Evolutionary conservation across 192 early-diverging fungal species (phyloP).

Genomic region (Gigaspora rosea): DNA sequence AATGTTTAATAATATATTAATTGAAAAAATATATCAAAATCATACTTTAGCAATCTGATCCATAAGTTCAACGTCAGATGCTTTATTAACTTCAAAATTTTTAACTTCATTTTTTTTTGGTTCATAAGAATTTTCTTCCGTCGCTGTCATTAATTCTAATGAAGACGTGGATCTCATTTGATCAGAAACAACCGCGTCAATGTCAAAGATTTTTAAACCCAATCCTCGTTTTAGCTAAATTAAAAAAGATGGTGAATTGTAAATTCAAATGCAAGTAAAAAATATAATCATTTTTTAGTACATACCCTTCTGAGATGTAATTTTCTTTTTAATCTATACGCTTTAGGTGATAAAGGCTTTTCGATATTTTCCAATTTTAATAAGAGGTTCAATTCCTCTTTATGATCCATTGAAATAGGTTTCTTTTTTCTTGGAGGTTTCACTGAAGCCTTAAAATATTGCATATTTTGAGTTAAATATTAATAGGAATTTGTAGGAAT

Average conservation of each 20-base stretch:
- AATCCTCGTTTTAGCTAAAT: constrained; percentile 64
- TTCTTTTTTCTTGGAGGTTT: constrained; percentile 19
- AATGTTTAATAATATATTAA: constrained; percentile 24
- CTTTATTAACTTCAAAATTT: background rate
- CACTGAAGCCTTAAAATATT: background rate
- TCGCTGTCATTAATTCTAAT: constrained; percentile 5
- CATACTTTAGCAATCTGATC: background rate
- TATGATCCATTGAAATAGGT: constrained; percentile 18
- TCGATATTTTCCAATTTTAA: constrained; percentile 50
- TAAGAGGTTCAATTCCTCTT: constrained; percentile 59
- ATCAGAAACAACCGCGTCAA: constrained; percentile 57
- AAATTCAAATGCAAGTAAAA: too few relatives aligned
- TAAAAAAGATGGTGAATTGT: constrained; percentile 16
- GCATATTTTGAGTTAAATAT: background rate
- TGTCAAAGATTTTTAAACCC: constrained; percentile 64
- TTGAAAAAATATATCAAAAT: background rate
- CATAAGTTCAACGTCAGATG: background rate
- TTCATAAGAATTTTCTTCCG: background rate
- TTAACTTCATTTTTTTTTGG: background rate
- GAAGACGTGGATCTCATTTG: constrained; percentile 38
- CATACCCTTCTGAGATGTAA: constrained; percentile 48
- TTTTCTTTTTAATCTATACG: constrained; percentile 60
- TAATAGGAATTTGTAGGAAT: background rate
- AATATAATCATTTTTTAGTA: constrained; percentile 5
- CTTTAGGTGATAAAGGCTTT: constrained; percentile 42